Evolutionary conservation across 352 stramenopile genomes (phyloP).

Genomic region (Phytophthora ramorum): DNA sequence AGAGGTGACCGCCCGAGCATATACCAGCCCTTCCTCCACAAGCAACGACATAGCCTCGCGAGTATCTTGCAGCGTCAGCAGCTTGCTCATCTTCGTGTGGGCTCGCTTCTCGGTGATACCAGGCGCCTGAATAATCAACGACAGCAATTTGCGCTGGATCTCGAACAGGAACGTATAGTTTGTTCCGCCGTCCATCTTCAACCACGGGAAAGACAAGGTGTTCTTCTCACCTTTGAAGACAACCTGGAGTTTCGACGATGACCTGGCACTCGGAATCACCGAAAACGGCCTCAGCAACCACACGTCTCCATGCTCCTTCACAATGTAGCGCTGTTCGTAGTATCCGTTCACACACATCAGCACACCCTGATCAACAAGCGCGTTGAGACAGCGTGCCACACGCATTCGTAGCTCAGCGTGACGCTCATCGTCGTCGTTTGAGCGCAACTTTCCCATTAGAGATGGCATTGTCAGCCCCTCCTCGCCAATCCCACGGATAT

Average conservation of each 20-base stretch:
- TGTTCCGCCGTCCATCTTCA: slow-evolving; percentile 82
- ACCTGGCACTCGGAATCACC: slow-evolving; percentile 40
- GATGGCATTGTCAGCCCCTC: slow-evolving; percentile 45
- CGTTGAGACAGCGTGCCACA: slow-evolving; percentile 45
- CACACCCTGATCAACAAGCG: slow-evolving; percentile 59
- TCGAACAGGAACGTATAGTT: slow-evolving; percentile 81
- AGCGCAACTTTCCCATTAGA: slow-evolving; percentile 34
- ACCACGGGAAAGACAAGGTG: slow-evolving; percentile 78
- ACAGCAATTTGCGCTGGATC: slow-evolving; percentile 79
- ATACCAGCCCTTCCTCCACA: slow-evolving; percentile 77
- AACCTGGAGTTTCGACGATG: slow-evolving; percentile 40
- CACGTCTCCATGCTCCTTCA: slow-evolving; percentile 67
- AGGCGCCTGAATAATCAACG: slow-evolving; percentile 57
- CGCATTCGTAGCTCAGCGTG: slow-evolving; percentile 9
- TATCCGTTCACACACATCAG: slow-evolving; percentile 79
- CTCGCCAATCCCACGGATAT: slow-evolving; percentile 54
- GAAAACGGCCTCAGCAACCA: slow-evolving; percentile 78
- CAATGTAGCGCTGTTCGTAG: slow-evolving; percentile 68
- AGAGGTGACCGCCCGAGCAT: slow-evolving; percentile 48
- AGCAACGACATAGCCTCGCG: slow-evolving; percentile 73
- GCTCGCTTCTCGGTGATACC: slow-evolving; percentile 65
- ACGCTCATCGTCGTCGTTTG: slow-evolving; percentile 6
- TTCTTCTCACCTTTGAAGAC: slow-evolving; percentile 83
- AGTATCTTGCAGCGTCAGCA: slow-evolving; percentile 79
- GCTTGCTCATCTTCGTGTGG: slow-evolving; percentile 56